phyloP scores from a whole-genome alignment of 2,329 filamentous ascomycete species.

The Fusarium floridanum region DNA sequence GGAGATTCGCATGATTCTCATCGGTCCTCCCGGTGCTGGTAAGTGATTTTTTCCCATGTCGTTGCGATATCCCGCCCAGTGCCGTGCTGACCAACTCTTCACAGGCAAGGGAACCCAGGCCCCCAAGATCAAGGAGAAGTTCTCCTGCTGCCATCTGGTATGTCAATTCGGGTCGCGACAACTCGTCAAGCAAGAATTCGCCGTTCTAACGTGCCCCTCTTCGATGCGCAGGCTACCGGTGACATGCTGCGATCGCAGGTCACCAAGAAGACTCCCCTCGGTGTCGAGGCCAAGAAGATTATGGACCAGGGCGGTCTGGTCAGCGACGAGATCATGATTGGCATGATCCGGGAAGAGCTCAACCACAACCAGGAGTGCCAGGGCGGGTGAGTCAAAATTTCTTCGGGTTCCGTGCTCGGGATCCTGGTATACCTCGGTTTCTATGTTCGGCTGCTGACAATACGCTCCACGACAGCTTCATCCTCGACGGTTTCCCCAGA shows the following conservation, averaged over 20 bases:
- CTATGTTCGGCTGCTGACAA: constrained; percentile 34
- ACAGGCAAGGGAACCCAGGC: constrained; percentile 98
- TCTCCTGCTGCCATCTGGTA: constrained; percentile 96
- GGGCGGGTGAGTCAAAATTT: constrained; percentile 78
- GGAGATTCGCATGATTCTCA: constrained; percentile 94
- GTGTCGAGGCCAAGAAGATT: constrained; percentile 99
- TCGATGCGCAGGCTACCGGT: constrained; percentile 81
- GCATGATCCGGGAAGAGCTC: constrained; percentile 99
- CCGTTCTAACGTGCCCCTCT: constrained; percentile 32
- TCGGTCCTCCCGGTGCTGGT: constrained; percentile 98
- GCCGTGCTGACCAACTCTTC: constrained; percentile 34
- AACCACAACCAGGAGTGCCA: constrained; percentile 95
- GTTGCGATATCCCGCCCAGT: constrained; percentile 5
- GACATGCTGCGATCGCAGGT: constrained; percentile 99
- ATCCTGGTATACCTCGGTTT: constrained; percentile 16
- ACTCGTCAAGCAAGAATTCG: background rate
- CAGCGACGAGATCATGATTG: constrained; percentile 98
- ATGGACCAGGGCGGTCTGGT: constrained; percentile 99
- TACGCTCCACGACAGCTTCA: constrained; percentile 75
- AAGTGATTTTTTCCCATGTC: constrained; percentile 53
- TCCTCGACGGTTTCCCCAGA: constrained; percentile 97
- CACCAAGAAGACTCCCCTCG: constrained; percentile 94
- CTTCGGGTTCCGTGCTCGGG: constrained; percentile 8
- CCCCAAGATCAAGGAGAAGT: constrained; percentile 98
- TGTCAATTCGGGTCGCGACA: constrained; percentile 51